A percentile compares a stretch with the other conserved stretches of the same genome.
phyloP scores from a whole-genome alignment of 1,284 basidiomycete genomes.

The Pyrrhoderma lamaoense region DNA sequence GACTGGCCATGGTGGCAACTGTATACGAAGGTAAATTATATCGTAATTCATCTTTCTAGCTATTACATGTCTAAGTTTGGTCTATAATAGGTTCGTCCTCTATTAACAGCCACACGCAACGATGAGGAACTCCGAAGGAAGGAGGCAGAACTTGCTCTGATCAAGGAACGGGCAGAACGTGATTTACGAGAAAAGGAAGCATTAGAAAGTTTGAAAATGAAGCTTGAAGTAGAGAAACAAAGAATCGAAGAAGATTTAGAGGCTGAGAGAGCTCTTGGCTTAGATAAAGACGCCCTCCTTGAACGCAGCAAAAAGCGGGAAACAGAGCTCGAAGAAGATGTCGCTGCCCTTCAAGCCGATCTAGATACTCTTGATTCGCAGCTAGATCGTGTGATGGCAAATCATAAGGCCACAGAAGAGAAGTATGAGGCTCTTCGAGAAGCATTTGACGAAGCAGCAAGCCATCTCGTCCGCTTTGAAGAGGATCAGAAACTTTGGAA shows the following conservation, averaged over 20 bases:
- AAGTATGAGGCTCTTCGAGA: slow-evolving; percentile 64
- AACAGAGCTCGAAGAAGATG: slow-evolving; percentile 79
- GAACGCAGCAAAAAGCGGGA: slow-evolving; percentile 83
- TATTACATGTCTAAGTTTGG: too few relatives aligned
- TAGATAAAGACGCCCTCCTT: slow-evolving; percentile 85
- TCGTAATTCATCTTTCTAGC: background rate
- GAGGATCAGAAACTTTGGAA: slow-evolving; percentile 67
- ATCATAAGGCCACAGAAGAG: slow-evolving; percentile 73
- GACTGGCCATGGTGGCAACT: slow-evolving; percentile 99
- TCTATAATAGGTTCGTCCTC: slow-evolving; percentile 88
- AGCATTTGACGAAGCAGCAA: slow-evolving; percentile 77
- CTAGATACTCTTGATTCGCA: slow-evolving; percentile 82
- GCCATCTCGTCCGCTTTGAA: slow-evolving; percentile 77
- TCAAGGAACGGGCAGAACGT: slow-evolving; percentile 80
- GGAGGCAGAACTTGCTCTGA: slow-evolving; percentile 77
- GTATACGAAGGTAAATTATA: slow-evolving; percentile 70
- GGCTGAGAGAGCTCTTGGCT: slow-evolving; percentile 70
- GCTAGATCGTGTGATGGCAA: slow-evolving; percentile 71
- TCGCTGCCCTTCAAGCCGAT: slow-evolving; percentile 74
- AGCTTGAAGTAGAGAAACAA: slow-evolving; percentile 74
- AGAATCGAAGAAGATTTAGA: slow-evolving; percentile 78
- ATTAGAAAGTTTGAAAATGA: slow-evolving; percentile 72
- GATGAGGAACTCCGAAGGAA: slow-evolving; percentile 91
- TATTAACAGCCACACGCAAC: slow-evolving; percentile 86
- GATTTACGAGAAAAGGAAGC: slow-evolving; percentile 77